These are phyloP conservation scores for Phragmites australis DNA, from an alignment of 176 grass and related monocot species.

Conservation along the genomic window DNA sequence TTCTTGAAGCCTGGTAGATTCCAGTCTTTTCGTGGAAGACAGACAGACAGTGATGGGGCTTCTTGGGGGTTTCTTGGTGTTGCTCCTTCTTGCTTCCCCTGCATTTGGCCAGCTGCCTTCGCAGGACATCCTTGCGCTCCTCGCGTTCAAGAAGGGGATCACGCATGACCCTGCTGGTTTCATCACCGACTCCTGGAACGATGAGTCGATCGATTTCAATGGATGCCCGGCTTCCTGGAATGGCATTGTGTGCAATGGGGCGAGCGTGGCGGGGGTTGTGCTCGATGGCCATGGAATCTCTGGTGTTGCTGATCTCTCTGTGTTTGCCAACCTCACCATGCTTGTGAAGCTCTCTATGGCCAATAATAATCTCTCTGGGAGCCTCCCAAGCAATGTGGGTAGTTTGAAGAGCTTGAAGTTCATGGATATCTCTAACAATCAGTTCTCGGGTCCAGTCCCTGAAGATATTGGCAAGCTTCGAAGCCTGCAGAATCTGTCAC, in stretches of 20 bases:
- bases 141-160: conserved; percentile 97
- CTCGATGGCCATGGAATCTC: conserved; percentile 79
- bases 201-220: conserved; percentile 90
- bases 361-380: conserved; percentile 82
- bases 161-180: conserved; percentile 74
- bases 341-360: conserved; percentile 86
- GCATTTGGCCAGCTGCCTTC: conserved; percentile 80
- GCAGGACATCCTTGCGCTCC: conserved; percentile 80
- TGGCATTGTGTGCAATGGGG: conserved; percentile 82
- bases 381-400: conserved; percentile 54
- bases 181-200: conserved; percentile 88
- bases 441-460: conserved; percentile 64
- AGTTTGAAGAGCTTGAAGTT: conserved; percentile 76
- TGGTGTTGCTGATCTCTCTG: conserved; percentile 63
- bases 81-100: conserved; percentile 53
- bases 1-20: conserved; percentile 33
- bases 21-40: background rate
- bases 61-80: conserved; percentile 44
- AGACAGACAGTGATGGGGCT: conserved; percentile 47
- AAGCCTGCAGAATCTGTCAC: conserved; percentile 79
- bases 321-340: conserved; percentile 82
- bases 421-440: conserved; percentile 80
- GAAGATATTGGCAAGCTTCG: conserved; percentile 62
- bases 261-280: conserved; percentile 77
- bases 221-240: conserved; percentile 97